Conservation (phyloP, 1,139 yeast genomes). For the Wickerhamiella pararugosa region DNA sequence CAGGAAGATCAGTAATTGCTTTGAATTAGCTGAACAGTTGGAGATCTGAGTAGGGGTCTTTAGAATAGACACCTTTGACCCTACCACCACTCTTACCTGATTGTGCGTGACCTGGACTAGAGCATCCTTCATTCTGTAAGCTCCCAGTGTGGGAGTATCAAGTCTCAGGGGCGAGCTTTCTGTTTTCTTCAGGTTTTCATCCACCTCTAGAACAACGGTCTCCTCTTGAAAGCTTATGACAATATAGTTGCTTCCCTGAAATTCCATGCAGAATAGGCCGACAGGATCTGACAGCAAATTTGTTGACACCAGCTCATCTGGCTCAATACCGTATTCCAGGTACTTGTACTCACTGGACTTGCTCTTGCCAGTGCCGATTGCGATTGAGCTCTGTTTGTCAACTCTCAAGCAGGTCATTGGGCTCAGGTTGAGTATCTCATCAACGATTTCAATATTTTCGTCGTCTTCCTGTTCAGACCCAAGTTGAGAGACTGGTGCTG, state of each 20-base stretch:
- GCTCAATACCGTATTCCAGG: slow-evolving; percentile 44
- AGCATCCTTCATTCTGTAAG: slow-evolving; percentile 58
- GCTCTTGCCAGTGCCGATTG: slow-evolving; percentile 2
- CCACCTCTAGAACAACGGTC: slow-evolving; percentile 56
- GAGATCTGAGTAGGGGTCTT: slow-evolving; percentile 44
- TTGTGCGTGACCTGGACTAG: slow-evolving; percentile 58
- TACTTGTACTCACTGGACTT: slow-evolving; percentile 26
- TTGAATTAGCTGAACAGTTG: slow-evolving; percentile 44
- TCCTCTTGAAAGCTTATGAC: slow-evolving; percentile 52
- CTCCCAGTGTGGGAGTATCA: slow-evolving; percentile 48
- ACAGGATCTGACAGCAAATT: slow-evolving; percentile 55
- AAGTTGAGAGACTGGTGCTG: slow-evolving; percentile 14
- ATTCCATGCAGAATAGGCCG: slow-evolving; percentile 41
- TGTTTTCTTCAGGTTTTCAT: slow-evolving; percentile 61
- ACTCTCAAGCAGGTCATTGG: background rate
- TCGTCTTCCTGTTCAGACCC: slow-evolving; percentile 18
- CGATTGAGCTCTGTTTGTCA: background rate
- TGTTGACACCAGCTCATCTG: slow-evolving; percentile 51
- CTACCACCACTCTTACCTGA: slow-evolving; percentile 52
- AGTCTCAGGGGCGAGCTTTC: slow-evolving; percentile 44
- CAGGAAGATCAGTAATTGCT: slow-evolving; percentile 56
- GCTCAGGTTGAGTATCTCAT: slow-evolving; percentile 34
- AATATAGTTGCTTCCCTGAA: slow-evolving; percentile 28
- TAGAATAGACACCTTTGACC: slow-evolving; percentile 1
- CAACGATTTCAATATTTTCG: slow-evolving; percentile 47